phyloP scores from a whole-genome alignment of 2,329 filamentous ascomycete species.

The Sphaceloma murrayae region DNA sequence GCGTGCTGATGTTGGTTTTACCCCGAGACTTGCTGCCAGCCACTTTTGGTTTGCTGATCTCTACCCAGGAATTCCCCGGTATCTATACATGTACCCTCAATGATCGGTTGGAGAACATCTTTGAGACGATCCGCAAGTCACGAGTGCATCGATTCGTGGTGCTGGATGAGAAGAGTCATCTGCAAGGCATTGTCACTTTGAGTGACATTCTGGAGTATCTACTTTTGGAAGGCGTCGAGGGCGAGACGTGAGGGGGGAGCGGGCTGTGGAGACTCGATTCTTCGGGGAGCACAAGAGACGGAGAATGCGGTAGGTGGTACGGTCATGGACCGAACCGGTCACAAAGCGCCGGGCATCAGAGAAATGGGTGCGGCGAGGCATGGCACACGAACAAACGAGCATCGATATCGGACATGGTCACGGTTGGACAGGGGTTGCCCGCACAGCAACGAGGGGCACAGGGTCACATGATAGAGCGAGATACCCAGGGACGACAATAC shows the following conservation, averaged over 20 bases:
- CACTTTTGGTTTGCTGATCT: slow-evolving; percentile 20
- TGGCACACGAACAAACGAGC: too few relatives aligned
- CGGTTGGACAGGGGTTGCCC: too few relatives aligned
- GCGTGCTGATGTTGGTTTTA: slow-evolving; percentile 58
- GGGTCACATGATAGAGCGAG: too few relatives aligned
- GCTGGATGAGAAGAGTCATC: slow-evolving; percentile 76
- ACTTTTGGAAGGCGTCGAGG: slow-evolving; percentile 57
- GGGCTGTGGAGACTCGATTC: too few relatives aligned
- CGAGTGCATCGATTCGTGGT: slow-evolving; percentile 88
- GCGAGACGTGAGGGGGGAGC: slow-evolving; percentile 17
- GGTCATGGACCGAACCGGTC: too few relatives aligned
- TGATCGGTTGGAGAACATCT: slow-evolving; percentile 88
- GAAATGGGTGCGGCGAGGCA: too few relatives aligned
- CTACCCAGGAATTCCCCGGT: slow-evolving; percentile 72
- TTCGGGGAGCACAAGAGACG: too few relatives aligned
- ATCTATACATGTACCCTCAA: slow-evolving; percentile 93
- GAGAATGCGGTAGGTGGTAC: too few relatives aligned
- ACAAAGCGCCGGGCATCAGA: too few relatives aligned
- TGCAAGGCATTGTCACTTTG: slow-evolving; percentile 82
- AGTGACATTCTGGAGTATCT: slow-evolving; percentile 97
- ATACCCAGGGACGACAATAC: too few relatives aligned
- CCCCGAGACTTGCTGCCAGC: not conserved
- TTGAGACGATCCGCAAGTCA: slow-evolving; percentile 91
- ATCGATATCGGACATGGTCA: too few relatives aligned
- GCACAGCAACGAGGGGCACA: too few relatives aligned